Evolutionary conservation across 1,284 basidiomycete genomes (phyloP), one percentile per base, ranked within the genome.

Genomic region (Agroathelia rolfsii): DNA sequence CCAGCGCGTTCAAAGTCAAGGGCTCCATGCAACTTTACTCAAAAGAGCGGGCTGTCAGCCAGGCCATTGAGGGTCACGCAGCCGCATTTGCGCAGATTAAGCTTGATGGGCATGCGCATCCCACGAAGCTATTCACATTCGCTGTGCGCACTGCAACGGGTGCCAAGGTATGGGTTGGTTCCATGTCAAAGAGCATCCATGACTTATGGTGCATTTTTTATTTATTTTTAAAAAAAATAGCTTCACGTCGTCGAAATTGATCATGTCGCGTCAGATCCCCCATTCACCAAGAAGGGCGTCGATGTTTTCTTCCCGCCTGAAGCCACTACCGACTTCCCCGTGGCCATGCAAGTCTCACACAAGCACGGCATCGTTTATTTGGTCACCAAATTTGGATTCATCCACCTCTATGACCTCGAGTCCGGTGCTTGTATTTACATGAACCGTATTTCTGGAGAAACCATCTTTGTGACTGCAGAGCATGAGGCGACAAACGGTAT

Each of bases 301-400:
- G 95, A 99, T 49, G 94, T 99, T 33, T 99, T 96, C 66, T 99
- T 98, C 76, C 95, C 95, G 35, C 82, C 92, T 2, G 95, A 99
- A 57, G 95, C 95, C 3, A 84, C 84, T 28, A 96, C 93, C 57
- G 95, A 99, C 56, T 99, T 99, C 70, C 95, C 95, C n/a, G 95
- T 99, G 24, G 89, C 94, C 18, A 97, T 99, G 88, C 95, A 99
- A 58, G 89, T 97, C 28, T 98, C 94, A 34, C 80, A 85, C 59
- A 88, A 90, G 51, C 94, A 97, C 59, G 94, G 94, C 30, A 92
- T 99, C 59, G 71, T 96, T 50, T 99, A 95, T 63, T 74, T 99
- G 39, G 87, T 97, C 51, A 98, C 95, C 40, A 99, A 99, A 59
- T 98, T 92, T 56, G 95, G 95, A 32, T 99, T 99, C 64, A 97